Evolutionary conservation across 2,329 filamentous ascomycete genomes (phyloP).

Genomic region (Zarea fungicola): DNA sequence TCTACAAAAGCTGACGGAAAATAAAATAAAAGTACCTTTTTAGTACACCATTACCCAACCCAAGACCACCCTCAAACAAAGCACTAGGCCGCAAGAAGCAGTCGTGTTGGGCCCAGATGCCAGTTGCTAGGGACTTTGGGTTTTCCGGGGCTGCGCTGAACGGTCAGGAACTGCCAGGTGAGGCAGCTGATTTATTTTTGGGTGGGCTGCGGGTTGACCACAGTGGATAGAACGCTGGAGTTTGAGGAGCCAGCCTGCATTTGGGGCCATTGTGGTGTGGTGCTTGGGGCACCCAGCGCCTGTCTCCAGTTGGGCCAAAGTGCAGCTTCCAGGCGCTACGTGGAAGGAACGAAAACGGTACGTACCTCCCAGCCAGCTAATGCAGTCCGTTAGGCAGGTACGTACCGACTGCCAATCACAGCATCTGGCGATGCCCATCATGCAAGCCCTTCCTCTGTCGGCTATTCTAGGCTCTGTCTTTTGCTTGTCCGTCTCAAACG

Average conservation of each 20-base stretch:
- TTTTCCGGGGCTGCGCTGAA: not conserved
- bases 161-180: constrained; percentile 1
- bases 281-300: too few relatives aligned
- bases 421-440: not conserved
- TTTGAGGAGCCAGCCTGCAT: not conserved
- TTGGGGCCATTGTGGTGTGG: too few relatives aligned
- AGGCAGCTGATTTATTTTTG: constrained; percentile 5
- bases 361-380: too few relatives aligned
- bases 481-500: constrained; percentile 1
- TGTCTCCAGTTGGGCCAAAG: not conserved
- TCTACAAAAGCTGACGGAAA: too few relatives aligned
- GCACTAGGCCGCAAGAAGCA: not conserved
- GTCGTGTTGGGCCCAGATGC: constrained; percentile 2
- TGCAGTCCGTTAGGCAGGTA: constrained; percentile 3
- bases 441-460: not conserved
- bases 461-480: constrained; percentile 6
- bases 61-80: not conserved
- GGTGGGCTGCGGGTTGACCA: not conserved
- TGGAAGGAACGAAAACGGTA: too few relatives aligned
- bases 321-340: not conserved
- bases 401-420: not conserved
- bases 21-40: too few relatives aligned
- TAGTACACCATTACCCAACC: constrained; percentile 12
- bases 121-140: not conserved
- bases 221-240: not conserved